phyloP scores from a whole-genome alignment of 2,329 filamentous ascomycete genomes.

The Stemphylium vesicarium region DNA sequence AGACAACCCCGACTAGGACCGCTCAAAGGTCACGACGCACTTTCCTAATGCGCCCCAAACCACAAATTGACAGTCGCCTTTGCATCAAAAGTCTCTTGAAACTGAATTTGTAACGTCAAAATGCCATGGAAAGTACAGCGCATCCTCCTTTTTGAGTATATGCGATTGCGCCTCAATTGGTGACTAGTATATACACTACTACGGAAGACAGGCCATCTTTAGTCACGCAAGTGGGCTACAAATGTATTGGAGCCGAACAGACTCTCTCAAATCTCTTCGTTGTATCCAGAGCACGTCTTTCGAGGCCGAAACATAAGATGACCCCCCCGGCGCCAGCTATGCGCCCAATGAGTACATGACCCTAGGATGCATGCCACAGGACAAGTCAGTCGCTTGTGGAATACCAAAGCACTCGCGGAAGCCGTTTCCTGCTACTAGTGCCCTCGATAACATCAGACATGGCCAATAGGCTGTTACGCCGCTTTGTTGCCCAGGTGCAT shows the following conservation, averaged over 20 bases:
- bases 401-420: slow-evolving; percentile 22
- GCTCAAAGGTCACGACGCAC: slow-evolving; percentile 32
- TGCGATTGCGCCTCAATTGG: slow-evolving; percentile 23
- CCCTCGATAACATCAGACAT: slow-evolving; percentile 28
- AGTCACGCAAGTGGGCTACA: slow-evolving; percentile 23
- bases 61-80: slow-evolving; percentile 28
- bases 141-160: slow-evolving; percentile 23
- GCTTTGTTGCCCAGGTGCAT: slow-evolving; percentile 33
- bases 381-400: slow-evolving; percentile 30
- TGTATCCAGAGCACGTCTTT: slow-evolving; percentile 32
- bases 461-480: slow-evolving; percentile 37
- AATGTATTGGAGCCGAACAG: slow-evolving; percentile 23
- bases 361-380: slow-evolving; percentile 35
- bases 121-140: slow-evolving; percentile 14
- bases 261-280: slow-evolving; percentile 18
- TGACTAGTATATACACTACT: slow-evolving; percentile 15
- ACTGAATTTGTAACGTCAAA: slow-evolving; percentile 5
- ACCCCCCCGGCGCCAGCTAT: slow-evolving; percentile 39
- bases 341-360: slow-evolving; percentile 36
- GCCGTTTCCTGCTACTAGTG: slow-evolving; percentile 28
- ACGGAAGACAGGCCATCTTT: slow-evolving; percentile 15
- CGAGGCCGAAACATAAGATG: slow-evolving; percentile 39
- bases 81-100: slow-evolving; percentile 19
- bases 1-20: slow-evolving; percentile 38
- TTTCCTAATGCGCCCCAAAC: slow-evolving; percentile 22